These are phyloP conservation scores for Roridomyces roridus DNA, from an alignment of 768 basidiomycete species.

Conservation along the genomic window DNA sequence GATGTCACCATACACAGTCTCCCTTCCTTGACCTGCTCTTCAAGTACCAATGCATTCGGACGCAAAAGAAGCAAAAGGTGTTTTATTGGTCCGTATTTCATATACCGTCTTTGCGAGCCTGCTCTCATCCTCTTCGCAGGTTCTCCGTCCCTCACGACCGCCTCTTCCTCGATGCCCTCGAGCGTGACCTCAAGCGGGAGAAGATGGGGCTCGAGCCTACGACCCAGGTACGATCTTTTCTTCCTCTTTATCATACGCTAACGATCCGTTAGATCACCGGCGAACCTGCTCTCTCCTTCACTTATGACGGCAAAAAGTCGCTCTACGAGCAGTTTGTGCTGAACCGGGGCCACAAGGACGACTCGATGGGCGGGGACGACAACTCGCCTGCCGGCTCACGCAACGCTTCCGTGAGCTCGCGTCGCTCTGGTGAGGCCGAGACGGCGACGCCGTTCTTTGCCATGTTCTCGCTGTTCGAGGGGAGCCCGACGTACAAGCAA, in stretches of 20 bases:
- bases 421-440: constrained; percentile 19
- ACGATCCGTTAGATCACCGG: constrained; percentile 57
- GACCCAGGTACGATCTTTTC: constrained; percentile 59
- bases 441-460: constrained; percentile 67
- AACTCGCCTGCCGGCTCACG: constrained; percentile 21
- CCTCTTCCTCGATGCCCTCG: constrained; percentile 94
- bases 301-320: constrained; percentile 84
- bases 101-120: background rate
- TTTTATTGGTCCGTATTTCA: constrained; percentile 79
- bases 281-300: constrained; percentile 89
- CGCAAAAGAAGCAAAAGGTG: constrained; percentile 99
- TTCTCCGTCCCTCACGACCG: constrained; percentile 97
- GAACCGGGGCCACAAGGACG: constrained; percentile 29
- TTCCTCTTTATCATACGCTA: no score
- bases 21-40: constrained; percentile 93
- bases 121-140: constrained; percentile 49
- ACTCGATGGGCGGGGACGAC: constrained; percentile 30
- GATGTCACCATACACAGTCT: constrained; percentile 57
- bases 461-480: constrained; percentile 80
- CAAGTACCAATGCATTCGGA: constrained; percentile 96
- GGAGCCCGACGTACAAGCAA: constrained; percentile 88
- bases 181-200: constrained; percentile 95
- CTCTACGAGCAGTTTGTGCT: constrained; percentile 87
- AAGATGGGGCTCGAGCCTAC: constrained; percentile 90
- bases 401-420: constrained; percentile 21